Evolutionary conservation across 805 yeast genomes (phyloP).

Genomic region (Barnettozyma wickerhamii): DNA sequence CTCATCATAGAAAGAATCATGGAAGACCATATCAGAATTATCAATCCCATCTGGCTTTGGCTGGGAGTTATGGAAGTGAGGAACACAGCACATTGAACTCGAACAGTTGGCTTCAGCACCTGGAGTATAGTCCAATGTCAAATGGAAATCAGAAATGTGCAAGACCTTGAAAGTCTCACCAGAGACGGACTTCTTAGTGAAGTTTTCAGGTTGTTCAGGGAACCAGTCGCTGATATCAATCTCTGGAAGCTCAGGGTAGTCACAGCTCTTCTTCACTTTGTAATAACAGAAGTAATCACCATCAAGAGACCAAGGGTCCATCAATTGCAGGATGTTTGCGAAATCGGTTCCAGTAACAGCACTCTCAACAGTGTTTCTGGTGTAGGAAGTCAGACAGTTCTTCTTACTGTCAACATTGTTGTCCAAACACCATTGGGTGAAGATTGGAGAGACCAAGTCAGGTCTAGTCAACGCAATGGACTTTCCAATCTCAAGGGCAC

Average conservation of each 20-base stretch:
- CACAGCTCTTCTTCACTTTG: constrained; percentile 41
- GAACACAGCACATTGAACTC: constrained; percentile 50
- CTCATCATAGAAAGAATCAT: constrained; percentile 27
- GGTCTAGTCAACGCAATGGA: constrained; percentile 35
- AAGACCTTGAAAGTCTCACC: constrained; percentile 52
- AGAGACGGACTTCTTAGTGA: constrained; percentile 40
- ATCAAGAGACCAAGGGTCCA: constrained; percentile 50
- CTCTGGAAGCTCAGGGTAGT: constrained; percentile 48
- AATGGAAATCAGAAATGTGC: constrained; percentile 62
- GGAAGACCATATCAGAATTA: constrained; percentile 25
- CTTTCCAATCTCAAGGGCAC: constrained; percentile 34
- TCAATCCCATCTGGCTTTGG: constrained; percentile 14
- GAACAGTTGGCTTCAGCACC: constrained; percentile 54
- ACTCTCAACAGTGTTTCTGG: constrained; percentile 34
- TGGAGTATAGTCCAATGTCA: constrained; percentile 45
- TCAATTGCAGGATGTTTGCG: constrained; percentile 43
- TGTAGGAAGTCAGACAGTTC: constrained; percentile 30
- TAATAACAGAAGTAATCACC: constrained; percentile 61
- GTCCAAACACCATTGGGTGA: constrained; percentile 40
- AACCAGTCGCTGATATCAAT: constrained; percentile 40
- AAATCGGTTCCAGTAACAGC: constrained; percentile 42
- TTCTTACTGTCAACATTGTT: constrained; percentile 23
- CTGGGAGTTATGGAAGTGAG: constrained; percentile 21
- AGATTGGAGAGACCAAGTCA: constrained; percentile 37
- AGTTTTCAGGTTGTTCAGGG: constrained; percentile 39